These are phyloP conservation scores for Combretum micranthum DNA, from an alignment of 345 rosid genomes.

Conservation along the genomic window DNA sequence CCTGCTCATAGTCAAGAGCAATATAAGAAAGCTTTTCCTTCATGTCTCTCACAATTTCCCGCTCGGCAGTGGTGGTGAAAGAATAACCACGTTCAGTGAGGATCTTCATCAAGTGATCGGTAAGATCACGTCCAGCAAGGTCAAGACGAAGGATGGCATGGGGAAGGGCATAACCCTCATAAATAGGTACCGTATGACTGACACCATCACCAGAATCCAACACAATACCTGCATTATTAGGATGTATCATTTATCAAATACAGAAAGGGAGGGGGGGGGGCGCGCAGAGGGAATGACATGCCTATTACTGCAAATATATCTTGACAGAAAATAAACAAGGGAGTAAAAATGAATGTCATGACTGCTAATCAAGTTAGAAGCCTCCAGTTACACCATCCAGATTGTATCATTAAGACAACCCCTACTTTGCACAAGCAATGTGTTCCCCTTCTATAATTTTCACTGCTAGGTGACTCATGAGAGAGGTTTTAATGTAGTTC, in stretches of 20 bases:
- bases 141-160: conserved; percentile 92
- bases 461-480: too few species aligned
- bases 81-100: conserved; percentile 94
- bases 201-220: conserved; percentile 95
- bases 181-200: conserved; percentile 85
- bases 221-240: conserved; percentile 59
- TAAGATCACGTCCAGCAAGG: conserved; percentile 91
- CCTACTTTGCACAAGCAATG: not conserved
- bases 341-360: not conserved
- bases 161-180: conserved; percentile 86
- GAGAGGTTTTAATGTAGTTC: too few species aligned
- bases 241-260: not conserved
- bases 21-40: conserved; percentile 91
- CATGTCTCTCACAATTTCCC: conserved; percentile 94
- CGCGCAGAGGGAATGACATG: not conserved
- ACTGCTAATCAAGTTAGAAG: too few species aligned
- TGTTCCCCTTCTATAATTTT: too few species aligned
- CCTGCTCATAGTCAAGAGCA: conserved; percentile 90
- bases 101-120: conserved; percentile 78
- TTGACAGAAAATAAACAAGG: not conserved
- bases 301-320: not conserved
- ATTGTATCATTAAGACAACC: not conserved
- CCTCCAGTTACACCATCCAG: not conserved
- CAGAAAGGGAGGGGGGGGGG: not conserved
- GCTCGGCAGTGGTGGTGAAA: conserved; percentile 93